A percentile compares a stretch with the other conserved stretches of the same genome.
Evolutionary conservation across 2,329 filamentous ascomycete species (phyloP).

Genomic region (Lachnellula subtilissima): DNA sequence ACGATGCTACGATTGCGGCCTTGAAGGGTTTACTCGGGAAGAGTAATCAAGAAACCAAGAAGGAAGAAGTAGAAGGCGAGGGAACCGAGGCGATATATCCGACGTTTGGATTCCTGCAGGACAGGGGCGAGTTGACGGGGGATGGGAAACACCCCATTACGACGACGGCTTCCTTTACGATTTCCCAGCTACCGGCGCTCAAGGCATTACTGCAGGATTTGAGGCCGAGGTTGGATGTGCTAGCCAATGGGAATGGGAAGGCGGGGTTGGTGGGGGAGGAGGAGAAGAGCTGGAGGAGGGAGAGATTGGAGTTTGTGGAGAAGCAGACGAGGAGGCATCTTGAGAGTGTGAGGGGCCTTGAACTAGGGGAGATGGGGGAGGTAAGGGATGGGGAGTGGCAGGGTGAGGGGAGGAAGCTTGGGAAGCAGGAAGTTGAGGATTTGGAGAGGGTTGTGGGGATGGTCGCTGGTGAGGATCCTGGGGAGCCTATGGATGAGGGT

Average conservation of each 20-base stretch:
- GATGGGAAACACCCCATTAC: slow-evolving; percentile 54
- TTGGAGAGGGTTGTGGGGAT: slow-evolving; percentile 48
- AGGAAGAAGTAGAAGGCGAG: slow-evolving; percentile 11
- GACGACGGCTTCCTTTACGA: slow-evolving; percentile 71
- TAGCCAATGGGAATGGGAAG: slow-evolving; percentile 38
- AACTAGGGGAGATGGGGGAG: slow-evolving; percentile 56
- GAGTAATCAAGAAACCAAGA: slow-evolving; percentile 39
- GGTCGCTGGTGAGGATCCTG: slow-evolving; percentile 35
- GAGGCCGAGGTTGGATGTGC: slow-evolving; percentile 54
- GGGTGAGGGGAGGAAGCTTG: slow-evolving; percentile 46
- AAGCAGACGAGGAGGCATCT: slow-evolving; percentile 71
- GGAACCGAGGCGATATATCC: slow-evolving; percentile 18
- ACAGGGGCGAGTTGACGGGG: slow-evolving; percentile 46
- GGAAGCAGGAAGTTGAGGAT: slow-evolving; percentile 51
- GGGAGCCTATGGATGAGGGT: slow-evolving; percentile 24
- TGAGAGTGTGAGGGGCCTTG: slow-evolving; percentile 63
- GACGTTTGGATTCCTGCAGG: slow-evolving; percentile 52
- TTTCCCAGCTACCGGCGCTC: slow-evolving; percentile 78
- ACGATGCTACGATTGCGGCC: slow-evolving; percentile 63
- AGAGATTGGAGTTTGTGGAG: slow-evolving; percentile 80
- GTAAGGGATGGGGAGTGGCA: slow-evolving; percentile 63
- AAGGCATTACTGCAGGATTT: slow-evolving; percentile 65
- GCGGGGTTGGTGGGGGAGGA: slow-evolving; percentile 32
- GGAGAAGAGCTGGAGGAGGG: slow-evolving; percentile 58
- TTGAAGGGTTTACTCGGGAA: slow-evolving; percentile 54